Evolutionary conservation across 2,329 filamentous ascomycete genomes (phyloP).

Genomic region (Hypoxylon sp.): DNA sequence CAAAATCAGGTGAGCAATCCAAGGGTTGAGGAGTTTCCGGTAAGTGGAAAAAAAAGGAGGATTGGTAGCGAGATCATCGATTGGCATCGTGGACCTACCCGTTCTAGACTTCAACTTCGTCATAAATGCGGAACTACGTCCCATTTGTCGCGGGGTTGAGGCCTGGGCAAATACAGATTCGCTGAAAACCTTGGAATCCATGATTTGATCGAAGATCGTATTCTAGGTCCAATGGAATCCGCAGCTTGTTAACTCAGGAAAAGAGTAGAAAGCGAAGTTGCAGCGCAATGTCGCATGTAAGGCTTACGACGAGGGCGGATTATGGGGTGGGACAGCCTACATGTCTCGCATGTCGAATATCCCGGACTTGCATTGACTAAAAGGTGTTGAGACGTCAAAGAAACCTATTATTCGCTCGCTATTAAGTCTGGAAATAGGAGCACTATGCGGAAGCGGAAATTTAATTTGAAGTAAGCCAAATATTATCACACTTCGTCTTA

Average conservation of each 20-base stretch:
- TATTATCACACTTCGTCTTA: conserved; percentile 21
- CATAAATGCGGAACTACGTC: conserved; percentile 40
- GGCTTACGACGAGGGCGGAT: conserved; percentile 34
- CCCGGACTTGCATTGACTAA: conserved; percentile 25
- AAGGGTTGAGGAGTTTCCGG: conserved; percentile 11
- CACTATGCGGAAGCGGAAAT: conserved; percentile 7
- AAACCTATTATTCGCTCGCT: conserved; percentile 15
- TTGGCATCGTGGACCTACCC: conserved; percentile 34
- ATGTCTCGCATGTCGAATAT: conserved; percentile 35
- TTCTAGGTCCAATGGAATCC: conserved; percentile 26
- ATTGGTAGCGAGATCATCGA: conserved; percentile 30
- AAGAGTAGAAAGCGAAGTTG: conserved; percentile 15
- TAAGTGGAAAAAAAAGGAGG: conserved; percentile 7
- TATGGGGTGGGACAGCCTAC: conserved; percentile 34
- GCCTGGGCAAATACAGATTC: conserved; percentile 25
- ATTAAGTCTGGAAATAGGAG: conserved; percentile 7
- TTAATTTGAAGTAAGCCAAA: conserved; percentile 27
- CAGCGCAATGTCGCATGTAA: conserved; percentile 34
- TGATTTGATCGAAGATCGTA: conserved; percentile 17
- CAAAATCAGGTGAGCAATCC: conserved; percentile 11
- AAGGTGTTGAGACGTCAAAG: conserved; percentile 3
- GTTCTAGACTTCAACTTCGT: conserved; percentile 36
- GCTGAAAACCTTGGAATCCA: conserved; percentile 27
- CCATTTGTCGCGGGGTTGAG: conserved; percentile 37
- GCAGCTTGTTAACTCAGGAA: background rate